Conservation (phyloP, 2,329 filamentous ascomycete species). For the Colletotrichum graminicola region DNA sequence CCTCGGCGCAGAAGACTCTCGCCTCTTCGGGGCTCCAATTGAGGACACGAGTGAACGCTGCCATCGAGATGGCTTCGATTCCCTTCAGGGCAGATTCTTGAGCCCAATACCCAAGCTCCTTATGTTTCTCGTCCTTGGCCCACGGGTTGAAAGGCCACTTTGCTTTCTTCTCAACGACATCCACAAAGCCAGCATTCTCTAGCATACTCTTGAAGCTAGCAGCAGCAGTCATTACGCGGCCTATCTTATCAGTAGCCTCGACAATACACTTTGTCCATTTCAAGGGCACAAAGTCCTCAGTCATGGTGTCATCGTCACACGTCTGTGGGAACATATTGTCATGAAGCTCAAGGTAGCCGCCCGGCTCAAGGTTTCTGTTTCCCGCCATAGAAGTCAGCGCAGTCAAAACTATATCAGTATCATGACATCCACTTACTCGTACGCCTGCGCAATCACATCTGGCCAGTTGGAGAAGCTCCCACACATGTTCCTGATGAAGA, state of each 20-base stretch:
- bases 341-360: conserved; percentile 51
- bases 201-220: conserved; percentile 55
- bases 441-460: conserved; percentile 44
- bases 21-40: conserved; percentile 51
- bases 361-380: conserved; percentile 47
- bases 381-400: background rate
- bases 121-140: conserved; percentile 63
- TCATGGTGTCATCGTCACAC: conserved; percentile 50
- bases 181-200: conserved; percentile 58
- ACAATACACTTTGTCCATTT: conserved; percentile 50
- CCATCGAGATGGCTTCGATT: conserved; percentile 50
- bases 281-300: conserved; percentile 45
- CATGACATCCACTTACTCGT: conserved; percentile 45
- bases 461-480: conserved; percentile 46
- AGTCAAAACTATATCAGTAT: background rate
- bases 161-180: conserved; percentile 59
- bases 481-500: conserved; percentile 50
- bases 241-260: conserved; percentile 43
- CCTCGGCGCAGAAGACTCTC: conserved; percentile 49
- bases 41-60: conserved; percentile 50
- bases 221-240: background rate
- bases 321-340: conserved; percentile 46
- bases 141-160: conserved; percentile 65
- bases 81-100: conserved; percentile 48
- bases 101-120: conserved; percentile 56